phyloP scores from a whole-genome alignment of 495 filamentous ascomycete genomes.

The Xylaria flabelliformis region DNA sequence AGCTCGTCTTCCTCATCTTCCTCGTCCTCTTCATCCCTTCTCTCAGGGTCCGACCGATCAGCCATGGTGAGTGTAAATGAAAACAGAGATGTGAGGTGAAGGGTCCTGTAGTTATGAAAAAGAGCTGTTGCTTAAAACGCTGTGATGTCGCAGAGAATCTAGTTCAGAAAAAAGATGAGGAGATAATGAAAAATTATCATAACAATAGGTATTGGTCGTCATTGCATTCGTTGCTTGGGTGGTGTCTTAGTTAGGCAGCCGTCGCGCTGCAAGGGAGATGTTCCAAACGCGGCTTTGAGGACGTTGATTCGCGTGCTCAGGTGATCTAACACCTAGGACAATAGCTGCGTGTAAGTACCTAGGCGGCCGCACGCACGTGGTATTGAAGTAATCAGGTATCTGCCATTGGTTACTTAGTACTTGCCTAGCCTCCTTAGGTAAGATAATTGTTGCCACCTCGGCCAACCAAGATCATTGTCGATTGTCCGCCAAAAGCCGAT shows the following conservation, averaged over 20 bases:
- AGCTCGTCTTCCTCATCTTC: constrained; percentile 78
- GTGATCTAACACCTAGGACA: constrained; percentile 13
- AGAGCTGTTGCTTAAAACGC: not conserved
- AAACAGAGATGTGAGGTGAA: not conserved
- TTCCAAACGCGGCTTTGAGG: constrained; percentile 18
- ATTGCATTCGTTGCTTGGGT: not conserved
- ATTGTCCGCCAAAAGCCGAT: constrained; percentile 7
- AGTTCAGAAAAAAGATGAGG: not conserved
- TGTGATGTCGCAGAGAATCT: not conserved
- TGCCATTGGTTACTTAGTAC: constrained; percentile 33
- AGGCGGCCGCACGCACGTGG: not conserved
- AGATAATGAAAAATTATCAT: not conserved
- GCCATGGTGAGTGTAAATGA: constrained; percentile 41
- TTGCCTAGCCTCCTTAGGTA: not conserved
- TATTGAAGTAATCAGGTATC: constrained; percentile 26
- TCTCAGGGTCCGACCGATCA: constrained; percentile 48
- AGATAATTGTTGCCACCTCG: constrained; percentile 4
- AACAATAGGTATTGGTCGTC: not conserved
- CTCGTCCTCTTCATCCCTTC: constrained; percentile 65
- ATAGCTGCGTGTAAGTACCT: not conserved
- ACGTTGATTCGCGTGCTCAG: constrained; percentile 21
- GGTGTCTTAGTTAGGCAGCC: constrained; percentile 21
- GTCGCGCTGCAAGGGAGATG: constrained; percentile 31
- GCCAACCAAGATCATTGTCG: not conserved
- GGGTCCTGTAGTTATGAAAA: not conserved